phyloP scores from a whole-genome alignment of 768 basidiomycete genomes.

The Lentinula sp. region DNA sequence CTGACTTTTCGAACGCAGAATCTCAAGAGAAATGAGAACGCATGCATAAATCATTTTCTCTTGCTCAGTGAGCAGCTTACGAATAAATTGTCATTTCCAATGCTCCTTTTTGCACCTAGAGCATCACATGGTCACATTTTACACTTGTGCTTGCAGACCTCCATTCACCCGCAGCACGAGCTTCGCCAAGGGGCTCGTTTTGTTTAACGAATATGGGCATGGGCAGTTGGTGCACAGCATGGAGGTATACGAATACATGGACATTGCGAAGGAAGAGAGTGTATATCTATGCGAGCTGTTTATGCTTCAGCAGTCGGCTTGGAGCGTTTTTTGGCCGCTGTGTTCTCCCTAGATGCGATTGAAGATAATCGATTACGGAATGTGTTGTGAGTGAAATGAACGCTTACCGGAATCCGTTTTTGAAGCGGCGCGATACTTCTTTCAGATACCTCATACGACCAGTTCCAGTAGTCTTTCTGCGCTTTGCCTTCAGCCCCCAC shows the following conservation, averaged over 20 bases:
- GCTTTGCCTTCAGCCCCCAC: conserved; percentile 99
- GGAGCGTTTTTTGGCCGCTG: conserved; percentile 80
- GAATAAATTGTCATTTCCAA: too few species aligned
- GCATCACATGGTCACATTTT: too few species aligned
- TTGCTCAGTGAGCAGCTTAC: too few species aligned
- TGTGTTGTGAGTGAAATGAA: neutral
- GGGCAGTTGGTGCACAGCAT: neutral
- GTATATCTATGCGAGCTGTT: neutral
- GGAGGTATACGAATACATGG: neutral
- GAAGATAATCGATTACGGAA: too few species aligned
- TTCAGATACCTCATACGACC: conserved; percentile 95
- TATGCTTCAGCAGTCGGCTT: conserved; percentile 44
- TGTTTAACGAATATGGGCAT: neutral
- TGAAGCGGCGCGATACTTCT: conserved; percentile 90
- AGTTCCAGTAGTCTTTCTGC: conserved; percentile 98
- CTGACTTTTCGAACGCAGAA: too few species aligned
- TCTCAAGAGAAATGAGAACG: too few species aligned
- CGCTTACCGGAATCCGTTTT: conserved; percentile 91
- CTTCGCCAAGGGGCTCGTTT: too few species aligned
- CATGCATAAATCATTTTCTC: too few species aligned
- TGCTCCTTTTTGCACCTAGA: too few species aligned
- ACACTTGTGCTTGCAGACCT: too few species aligned
- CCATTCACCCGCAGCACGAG: too few species aligned
- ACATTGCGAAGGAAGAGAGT: neutral
- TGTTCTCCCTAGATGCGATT: conserved; percentile 65